A percentile compares a stretch with the other conserved stretches of the same genome.
Conservation (phyloP, 1,284 basidiomycete species). For the Sporisorium scitamineum region DNA sequence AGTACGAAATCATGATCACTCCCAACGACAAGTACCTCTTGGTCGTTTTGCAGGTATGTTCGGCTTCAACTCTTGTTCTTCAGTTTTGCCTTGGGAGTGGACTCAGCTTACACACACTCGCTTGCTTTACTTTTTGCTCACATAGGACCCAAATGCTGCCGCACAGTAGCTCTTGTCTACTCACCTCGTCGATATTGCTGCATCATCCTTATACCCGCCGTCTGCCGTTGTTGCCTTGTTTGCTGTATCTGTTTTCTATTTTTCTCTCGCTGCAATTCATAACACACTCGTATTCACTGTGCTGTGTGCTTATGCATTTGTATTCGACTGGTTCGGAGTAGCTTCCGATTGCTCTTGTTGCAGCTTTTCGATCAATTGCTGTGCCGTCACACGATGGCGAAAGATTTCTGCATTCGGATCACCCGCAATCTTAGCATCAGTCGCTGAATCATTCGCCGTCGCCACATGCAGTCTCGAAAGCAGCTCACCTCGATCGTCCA, state of each 20-base stretch:
- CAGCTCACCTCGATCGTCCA: slow-evolving; percentile 37
- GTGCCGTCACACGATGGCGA: slow-evolving; percentile 38
- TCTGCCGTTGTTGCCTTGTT: neutral
- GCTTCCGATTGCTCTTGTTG: neutral
- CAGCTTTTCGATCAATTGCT: slow-evolving; percentile 26
- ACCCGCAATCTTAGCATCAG: neutral
- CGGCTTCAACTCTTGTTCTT: neutral
- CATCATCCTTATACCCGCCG: slow-evolving; percentile 18
- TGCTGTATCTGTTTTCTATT: neutral
- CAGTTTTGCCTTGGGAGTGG: neutral
- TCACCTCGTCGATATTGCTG: neutral
- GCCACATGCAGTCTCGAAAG: neutral
- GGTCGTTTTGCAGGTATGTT: slow-evolving; percentile 62
- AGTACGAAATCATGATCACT: slow-evolving; percentile 66
- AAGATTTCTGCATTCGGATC: slow-evolving; percentile 38
- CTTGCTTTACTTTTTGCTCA: neutral
- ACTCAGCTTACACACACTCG: neutral
- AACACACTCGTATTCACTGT: neutral
- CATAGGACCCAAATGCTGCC: slow-evolving; percentile 22
- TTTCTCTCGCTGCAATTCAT: slow-evolving; percentile 8
- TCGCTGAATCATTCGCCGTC: neutral
- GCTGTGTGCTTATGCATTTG: neutral
- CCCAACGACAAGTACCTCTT: slow-evolving; percentile 66
- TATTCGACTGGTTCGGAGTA: neutral
- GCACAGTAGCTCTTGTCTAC: slow-evolving; percentile 4